Evolutionary conservation across 257 asterid species (phyloP).

Genomic region (Penstemon newberryi): DNA sequence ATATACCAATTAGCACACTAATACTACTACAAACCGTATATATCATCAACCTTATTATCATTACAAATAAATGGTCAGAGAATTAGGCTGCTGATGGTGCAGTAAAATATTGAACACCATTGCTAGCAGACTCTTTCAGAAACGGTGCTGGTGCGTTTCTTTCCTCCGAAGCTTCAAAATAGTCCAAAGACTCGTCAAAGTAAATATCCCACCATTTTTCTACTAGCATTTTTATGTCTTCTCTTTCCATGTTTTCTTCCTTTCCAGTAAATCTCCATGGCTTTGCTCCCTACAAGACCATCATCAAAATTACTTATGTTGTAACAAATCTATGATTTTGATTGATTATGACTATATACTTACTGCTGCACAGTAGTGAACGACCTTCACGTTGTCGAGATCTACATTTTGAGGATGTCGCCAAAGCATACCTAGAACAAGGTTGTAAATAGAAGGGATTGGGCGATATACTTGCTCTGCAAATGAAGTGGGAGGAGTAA

Average conservation of each 20-base stretch:
- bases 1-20: no score
- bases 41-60: no score
- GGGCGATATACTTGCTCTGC: conserved; percentile 65
- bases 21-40: no score
- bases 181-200: conserved; percentile 41
- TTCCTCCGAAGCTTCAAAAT: not conserved
- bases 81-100: no score
- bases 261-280: conserved; percentile 56
- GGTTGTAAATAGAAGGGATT: conserved; percentile 41
- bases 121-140: no score
- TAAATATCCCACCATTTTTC: conserved; percentile 56
- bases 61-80: no score
- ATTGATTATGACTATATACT: conserved; percentile 3
- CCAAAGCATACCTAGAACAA: conserved; percentile 56
- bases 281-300: conserved; percentile 41
- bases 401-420: conserved; percentile 57
- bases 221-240: conserved; percentile 49
- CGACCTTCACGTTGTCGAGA: conserved; percentile 48
- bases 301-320: not conserved
- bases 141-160: no score
- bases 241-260: conserved; percentile 53
- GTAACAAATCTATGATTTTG: no score
- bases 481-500: conserved; percentile 48
- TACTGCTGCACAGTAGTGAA: conserved; percentile 62
- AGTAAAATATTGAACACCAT: no score